Evolutionary conservation across 805 yeast species (phyloP).

Genomic region (Metschnikowia bowlesiae): DNA sequence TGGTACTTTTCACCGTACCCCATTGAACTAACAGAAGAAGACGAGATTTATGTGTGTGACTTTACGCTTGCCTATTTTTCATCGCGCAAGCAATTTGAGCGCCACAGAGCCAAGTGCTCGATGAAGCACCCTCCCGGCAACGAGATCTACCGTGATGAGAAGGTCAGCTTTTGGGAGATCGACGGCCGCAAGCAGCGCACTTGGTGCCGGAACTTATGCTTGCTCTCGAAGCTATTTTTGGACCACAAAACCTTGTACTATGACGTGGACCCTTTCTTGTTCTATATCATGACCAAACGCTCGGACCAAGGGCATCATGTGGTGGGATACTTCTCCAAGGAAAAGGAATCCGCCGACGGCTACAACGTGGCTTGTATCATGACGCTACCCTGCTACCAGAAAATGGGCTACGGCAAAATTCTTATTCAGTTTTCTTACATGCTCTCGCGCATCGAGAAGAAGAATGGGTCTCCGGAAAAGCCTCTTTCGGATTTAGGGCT

Average conservation of each 20-base stretch:
- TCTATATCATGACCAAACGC: conserved; percentile 89
- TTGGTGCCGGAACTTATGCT: conserved; percentile 94
- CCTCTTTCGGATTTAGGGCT: conserved; percentile 94
- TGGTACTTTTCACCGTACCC: conserved; percentile 99
- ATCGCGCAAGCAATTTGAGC: conserved; percentile 82
- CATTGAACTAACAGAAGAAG: conserved; percentile 87
- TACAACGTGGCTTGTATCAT: conserved; percentile 97
- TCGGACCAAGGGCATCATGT: conserved; percentile 92
- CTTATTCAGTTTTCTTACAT: conserved; percentile 92
- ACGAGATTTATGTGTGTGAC: conserved; percentile 85
- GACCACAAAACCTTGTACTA: conserved; percentile 96
- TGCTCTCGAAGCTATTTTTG: conserved; percentile 81
- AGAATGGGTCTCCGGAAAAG: conserved; percentile 95
- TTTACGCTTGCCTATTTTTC: conserved; percentile 87
- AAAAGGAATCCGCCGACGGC: conserved; percentile 91
- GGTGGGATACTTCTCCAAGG: conserved; percentile 95
- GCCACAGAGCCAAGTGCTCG: conserved; percentile 84
- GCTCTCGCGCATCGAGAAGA: conserved; percentile 80
- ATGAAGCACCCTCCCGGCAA: conserved; percentile 97
- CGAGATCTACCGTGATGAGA: conserved; percentile 90
- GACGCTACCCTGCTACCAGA: conserved; percentile 93
- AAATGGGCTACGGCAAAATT: conserved; percentile 89
- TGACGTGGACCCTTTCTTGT: conserved; percentile 96
- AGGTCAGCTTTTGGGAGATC: conserved; percentile 92
- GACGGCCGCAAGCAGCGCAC: conserved; percentile 95